Conservation (phyloP, 345 rosid genomes). For the Bretschneidera sinensis region DNA sequence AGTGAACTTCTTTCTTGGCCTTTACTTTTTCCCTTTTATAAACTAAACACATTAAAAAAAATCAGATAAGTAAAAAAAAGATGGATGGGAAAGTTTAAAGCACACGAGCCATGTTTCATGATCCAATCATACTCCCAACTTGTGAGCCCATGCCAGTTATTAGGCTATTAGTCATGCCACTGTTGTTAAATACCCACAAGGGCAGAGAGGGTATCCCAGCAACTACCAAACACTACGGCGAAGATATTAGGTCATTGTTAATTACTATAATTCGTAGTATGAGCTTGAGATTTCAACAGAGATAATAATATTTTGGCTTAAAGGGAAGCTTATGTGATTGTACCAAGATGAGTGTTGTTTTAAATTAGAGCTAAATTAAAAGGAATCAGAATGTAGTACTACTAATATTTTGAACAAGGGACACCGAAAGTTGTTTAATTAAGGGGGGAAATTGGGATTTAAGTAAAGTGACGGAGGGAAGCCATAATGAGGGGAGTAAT, state of each 20-base stretch:
- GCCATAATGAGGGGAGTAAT: constrained; percentile 27
- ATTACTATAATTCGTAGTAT: too few relatives aligned
- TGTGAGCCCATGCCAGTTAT: constrained; percentile 23
- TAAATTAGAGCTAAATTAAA: neutral
- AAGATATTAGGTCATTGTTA: too few relatives aligned
- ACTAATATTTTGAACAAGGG: neutral
- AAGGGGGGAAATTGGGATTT: neutral
- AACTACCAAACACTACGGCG: too few relatives aligned
- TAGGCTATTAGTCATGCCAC: neutral
- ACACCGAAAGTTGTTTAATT: constrained; percentile 14
- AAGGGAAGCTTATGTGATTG: too few relatives aligned
- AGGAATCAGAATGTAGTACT: too few relatives aligned
- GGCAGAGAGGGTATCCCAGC: too few relatives aligned
- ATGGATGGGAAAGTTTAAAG: constrained; percentile 14
- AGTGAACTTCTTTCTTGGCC: constrained; percentile 26
- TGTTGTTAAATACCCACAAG: neutral
- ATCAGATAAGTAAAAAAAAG: constrained; percentile 3
- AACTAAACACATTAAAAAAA: constrained; percentile 14
- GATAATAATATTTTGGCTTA: too few relatives aligned
- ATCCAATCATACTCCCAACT: constrained; percentile 42
- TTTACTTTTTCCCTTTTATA: constrained; percentile 18
- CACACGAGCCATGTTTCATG: constrained; percentile 46
- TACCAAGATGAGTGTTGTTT: too few relatives aligned
- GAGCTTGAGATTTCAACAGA: too few relatives aligned
- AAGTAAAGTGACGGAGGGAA: constrained; percentile 13